These are phyloP conservation scores for Cercospora berteroae DNA, from an alignment of 2,329 filamentous ascomycete genomes.

Conservation along the genomic window DNA sequence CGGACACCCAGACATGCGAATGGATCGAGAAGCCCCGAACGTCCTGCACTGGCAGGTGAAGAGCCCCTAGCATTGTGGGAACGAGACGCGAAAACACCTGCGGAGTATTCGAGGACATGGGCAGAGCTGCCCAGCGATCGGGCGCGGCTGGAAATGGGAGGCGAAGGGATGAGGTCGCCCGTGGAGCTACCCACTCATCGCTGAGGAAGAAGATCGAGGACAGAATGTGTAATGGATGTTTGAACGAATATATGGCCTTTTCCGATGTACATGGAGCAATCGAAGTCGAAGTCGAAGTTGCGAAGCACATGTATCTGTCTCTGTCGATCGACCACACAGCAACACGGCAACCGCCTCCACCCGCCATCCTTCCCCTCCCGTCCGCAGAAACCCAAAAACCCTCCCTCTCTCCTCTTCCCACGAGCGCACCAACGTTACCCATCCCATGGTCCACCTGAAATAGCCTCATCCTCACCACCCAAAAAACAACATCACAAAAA, in stretches of 20 bases:
- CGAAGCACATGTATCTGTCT: neutral
- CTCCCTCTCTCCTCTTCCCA: neutral
- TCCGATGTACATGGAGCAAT: no score
- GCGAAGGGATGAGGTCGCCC: neutral
- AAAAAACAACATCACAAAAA: neutral
- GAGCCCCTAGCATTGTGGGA: neutral
- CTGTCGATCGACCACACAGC: neutral
- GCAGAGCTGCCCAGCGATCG: neutral
- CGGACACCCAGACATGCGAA: neutral
- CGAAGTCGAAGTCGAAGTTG: no score
- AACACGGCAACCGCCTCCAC: neutral
- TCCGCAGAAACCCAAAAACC: neutral
- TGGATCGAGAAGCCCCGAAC: no score
- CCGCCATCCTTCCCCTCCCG: neutral
- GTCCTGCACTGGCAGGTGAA: neutral
- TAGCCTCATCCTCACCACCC: neutral
- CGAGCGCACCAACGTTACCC: neutral
- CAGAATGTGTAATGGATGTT: neutral
- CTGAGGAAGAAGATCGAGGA: neutral
- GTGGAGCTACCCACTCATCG: neutral
- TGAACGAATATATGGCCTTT: neutral
- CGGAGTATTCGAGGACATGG: neutral
- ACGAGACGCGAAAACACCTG: neutral
- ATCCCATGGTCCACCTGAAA: neutral
- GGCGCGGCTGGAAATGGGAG: neutral